Percentiles rank a stretch among this genome's conserved stretches.
Evolutionary conservation across 2,329 filamentous ascomycete species (phyloP).

Genomic region (Zymoseptoria brevis): DNA sequence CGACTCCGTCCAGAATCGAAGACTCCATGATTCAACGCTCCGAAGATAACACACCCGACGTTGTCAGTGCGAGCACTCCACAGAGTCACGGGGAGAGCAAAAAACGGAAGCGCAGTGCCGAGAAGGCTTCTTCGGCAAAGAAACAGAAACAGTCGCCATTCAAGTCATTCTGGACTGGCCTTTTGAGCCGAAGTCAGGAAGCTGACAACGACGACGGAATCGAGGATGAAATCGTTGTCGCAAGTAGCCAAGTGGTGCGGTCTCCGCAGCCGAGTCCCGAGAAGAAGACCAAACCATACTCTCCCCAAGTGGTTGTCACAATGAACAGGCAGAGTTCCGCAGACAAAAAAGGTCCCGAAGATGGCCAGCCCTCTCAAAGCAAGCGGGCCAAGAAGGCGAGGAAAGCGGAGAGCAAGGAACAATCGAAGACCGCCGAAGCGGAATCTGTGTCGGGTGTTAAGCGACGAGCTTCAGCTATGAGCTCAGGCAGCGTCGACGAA

Average conservation of each 20-base stretch:
- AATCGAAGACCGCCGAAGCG: background rate
- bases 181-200: conserved; percentile 17
- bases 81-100: conserved; percentile 7
- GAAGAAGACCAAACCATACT: background rate
- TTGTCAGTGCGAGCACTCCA: background rate
- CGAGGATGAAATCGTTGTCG: conserved; percentile 36
- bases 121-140: conserved; percentile 10
- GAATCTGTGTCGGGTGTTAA: background rate
- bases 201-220: conserved; percentile 29
- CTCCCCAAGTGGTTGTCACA: background rate
- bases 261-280: background rate
- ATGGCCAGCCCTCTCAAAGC: conserved; percentile 2
- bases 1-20: conserved; percentile 4
- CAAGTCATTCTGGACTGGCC: conserved; percentile 20
- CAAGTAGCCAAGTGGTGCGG: conserved; percentile 15
- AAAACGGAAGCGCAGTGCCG: conserved; percentile 24
- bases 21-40: conserved; percentile 1
- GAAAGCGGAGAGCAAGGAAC: background rate
- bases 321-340: background rate
- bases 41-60: background rate
- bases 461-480: background rate
- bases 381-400: background rate
- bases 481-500: background rate
- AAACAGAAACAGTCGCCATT: conserved; percentile 24
- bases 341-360: background rate